Percentiles rank a stretch among this genome's conserved stretches.
phyloP scores from a whole-genome alignment of 139 green algal genomes.

The Edaphochlamys debaryana region DNA sequence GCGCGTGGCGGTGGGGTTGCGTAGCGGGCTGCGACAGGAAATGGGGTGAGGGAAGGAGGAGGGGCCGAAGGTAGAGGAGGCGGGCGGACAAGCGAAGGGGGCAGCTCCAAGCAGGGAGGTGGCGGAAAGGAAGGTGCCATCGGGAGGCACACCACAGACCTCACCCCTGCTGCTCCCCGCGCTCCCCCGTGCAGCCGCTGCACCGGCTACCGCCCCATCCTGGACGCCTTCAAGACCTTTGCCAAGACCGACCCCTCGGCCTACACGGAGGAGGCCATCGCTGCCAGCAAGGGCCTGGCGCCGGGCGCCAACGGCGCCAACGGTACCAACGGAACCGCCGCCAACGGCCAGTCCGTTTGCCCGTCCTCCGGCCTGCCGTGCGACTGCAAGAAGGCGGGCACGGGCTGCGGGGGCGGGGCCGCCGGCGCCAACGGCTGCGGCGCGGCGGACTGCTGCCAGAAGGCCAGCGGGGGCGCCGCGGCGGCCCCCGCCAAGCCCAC shows the following conservation, averaged over 20 bases:
- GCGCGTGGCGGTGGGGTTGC: not conserved
- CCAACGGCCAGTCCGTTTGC: conserved; percentile 62
- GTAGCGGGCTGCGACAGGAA: too few relatives aligned
- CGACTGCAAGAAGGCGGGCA: conserved; percentile 61
- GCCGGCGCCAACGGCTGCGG: conserved; percentile 5
- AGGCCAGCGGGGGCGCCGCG: conserved; percentile 6
- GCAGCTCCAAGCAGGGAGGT: not conserved
- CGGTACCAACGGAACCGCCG: conserved; percentile 27
- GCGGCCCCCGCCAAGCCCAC: conserved; percentile 14
- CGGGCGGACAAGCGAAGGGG: too few relatives aligned
- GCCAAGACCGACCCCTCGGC: conserved; percentile 71
- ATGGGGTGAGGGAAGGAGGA: too few relatives aligned
- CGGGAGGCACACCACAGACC: too few relatives aligned
- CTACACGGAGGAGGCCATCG: conserved; percentile 87
- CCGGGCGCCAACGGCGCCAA: conserved; percentile 21
- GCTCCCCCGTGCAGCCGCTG: conserved; percentile 92
- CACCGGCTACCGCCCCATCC: conserved; percentile 96
- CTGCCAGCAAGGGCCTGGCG: conserved; percentile 62
- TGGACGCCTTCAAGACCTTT: conserved; percentile 97
- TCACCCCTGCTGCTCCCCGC: too few relatives aligned
- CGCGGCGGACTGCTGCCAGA: conserved; percentile 28
- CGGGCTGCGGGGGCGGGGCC: not conserved
- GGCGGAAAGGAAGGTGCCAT: too few relatives aligned
- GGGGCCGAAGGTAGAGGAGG: too few relatives aligned
- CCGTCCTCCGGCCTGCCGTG: conserved; percentile 84